These are phyloP conservation scores for Isabelozyma rhagii DNA, from an alignment of 805 yeast species.

Conservation along the genomic window DNA sequence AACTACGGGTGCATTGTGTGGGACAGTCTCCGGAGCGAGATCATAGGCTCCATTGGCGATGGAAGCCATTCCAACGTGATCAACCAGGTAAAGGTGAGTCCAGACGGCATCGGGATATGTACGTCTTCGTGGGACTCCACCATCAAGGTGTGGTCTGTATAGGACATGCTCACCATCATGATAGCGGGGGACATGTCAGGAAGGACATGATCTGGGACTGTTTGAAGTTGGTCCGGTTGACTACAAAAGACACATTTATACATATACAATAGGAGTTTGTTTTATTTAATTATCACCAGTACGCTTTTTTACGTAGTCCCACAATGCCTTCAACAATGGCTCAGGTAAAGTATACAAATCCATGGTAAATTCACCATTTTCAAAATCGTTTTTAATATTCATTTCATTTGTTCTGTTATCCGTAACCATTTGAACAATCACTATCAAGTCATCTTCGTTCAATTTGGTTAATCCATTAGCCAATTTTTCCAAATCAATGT, in stretches of 20 bases:
- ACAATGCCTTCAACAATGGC: constrained; percentile 80
- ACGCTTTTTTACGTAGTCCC: constrained; percentile 89
- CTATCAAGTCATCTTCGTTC: constrained; percentile 87
- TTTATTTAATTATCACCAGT: constrained; percentile 24
- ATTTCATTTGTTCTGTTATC: constrained; percentile 93
- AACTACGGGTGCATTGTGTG: constrained; percentile 74
- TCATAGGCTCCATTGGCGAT: constrained; percentile 59
- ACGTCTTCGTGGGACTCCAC: constrained; percentile 83
- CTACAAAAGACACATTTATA: neutral
- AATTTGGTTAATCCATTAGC: constrained; percentile 88
- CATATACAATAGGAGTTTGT: no score
- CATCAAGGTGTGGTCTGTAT: constrained; percentile 58
- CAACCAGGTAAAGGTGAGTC: constrained; percentile 61
- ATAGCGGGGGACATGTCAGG: no score
- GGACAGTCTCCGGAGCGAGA: constrained; percentile 67
- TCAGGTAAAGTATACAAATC: constrained; percentile 93
- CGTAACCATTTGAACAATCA: constrained; percentile 95
- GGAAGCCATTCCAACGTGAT: constrained; percentile 54
- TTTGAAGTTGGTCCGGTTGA: no score
- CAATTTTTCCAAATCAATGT: constrained; percentile 82
- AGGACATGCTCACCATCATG: neutral
- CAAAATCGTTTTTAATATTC: constrained; percentile 93
- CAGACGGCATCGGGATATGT: constrained; percentile 72
- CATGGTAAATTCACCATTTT: constrained; percentile 96
- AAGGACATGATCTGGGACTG: no score